phyloP scores from a whole-genome alignment of 23 red algal species.

The Chondrus crispus region DNA sequence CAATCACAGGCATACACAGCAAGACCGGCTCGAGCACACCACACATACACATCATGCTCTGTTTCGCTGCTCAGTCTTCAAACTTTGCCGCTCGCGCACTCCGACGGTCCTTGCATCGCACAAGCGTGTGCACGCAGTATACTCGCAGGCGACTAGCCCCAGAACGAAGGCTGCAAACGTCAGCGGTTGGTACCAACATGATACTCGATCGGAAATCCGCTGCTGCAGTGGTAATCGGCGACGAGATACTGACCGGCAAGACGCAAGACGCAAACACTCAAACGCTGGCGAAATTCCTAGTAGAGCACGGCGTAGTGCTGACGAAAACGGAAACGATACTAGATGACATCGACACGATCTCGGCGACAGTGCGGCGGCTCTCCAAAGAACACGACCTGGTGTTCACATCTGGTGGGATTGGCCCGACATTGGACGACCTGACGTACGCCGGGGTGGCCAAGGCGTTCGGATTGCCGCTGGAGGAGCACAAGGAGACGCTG shows the following conservation, averaged over 20 bases:
- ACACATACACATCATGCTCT: too few species aligned
- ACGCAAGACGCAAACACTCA: slow-evolving; percentile 54
- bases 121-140: too few species aligned
- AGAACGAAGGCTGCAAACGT: too few species aligned
- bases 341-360: slow-evolving; percentile 55
- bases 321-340: slow-evolving; percentile 57
- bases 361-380: slow-evolving; percentile 34
- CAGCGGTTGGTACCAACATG: too few species aligned
- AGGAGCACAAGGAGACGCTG: slow-evolving; percentile 14
- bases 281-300: slow-evolving; percentile 23
- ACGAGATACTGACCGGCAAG: slow-evolving; percentile 69
- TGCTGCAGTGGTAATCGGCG: slow-evolving; percentile 67
- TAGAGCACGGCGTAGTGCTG: slow-evolving; percentile 40
- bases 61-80: too few species aligned
- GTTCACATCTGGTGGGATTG: slow-evolving; percentile 81
- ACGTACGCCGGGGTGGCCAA: slow-evolving; percentile 67
- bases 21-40: too few species aligned
- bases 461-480: slow-evolving; percentile 61
- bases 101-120: too few species aligned
- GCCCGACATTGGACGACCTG: slow-evolving; percentile 81
- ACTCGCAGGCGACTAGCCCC: too few species aligned
- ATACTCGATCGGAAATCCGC: slow-evolving; percentile 5
- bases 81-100: too few species aligned
- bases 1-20: too few species aligned
- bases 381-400: slow-evolving; percentile 46